Conservation (phyloP, 2,329 filamentous ascomycete genomes). For the Zymoseptoria passerinii region DNA sequence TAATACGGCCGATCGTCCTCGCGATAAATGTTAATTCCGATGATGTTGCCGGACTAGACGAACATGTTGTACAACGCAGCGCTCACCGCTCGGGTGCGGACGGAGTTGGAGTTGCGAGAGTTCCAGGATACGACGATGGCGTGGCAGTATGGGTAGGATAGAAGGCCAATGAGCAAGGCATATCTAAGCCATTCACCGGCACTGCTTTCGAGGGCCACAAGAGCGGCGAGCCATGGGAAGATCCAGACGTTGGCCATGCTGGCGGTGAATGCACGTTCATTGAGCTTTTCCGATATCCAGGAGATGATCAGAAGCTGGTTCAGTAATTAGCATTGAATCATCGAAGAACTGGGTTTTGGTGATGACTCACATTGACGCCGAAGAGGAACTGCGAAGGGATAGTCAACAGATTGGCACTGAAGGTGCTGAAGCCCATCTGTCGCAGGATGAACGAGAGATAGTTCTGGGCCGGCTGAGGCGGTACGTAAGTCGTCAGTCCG, state of each 20-base stretch:
- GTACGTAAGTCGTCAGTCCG: conserved; percentile 38
- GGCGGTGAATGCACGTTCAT: conserved; percentile 44
- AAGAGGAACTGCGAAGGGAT: conserved; percentile 39
- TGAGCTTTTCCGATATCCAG: conserved; percentile 42
- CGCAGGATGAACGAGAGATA: conserved; percentile 47
- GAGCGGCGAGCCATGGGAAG: conserved; percentile 49
- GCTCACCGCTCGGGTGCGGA: conserved; percentile 37
- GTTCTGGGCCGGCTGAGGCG: conserved; percentile 40
- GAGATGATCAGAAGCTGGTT: conserved; percentile 43
- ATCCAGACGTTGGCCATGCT: conserved; percentile 44
- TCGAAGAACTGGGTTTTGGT: neutral
- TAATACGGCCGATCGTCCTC: conserved; percentile 40
- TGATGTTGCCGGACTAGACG: conserved; percentile 39
- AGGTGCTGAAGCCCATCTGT: conserved; percentile 38
- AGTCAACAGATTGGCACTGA: conserved; percentile 55
- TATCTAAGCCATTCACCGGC: conserved; percentile 34
- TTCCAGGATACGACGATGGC: conserved; percentile 38
- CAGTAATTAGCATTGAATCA: conserved; percentile 14
- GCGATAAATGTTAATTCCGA: conserved; percentile 43
- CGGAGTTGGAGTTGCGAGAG: conserved; percentile 35
- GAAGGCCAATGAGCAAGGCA: conserved; percentile 32
- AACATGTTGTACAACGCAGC: conserved; percentile 36
- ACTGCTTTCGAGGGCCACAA: conserved; percentile 28
- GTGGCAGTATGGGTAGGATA: conserved; percentile 38
- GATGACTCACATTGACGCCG: conserved; percentile 29